Evolutionary conservation across 164 flowering plant genomes (phyloP), one percentile per base, ranked within the genome.

Genomic region (Aristolochia fimbriata): DNA sequence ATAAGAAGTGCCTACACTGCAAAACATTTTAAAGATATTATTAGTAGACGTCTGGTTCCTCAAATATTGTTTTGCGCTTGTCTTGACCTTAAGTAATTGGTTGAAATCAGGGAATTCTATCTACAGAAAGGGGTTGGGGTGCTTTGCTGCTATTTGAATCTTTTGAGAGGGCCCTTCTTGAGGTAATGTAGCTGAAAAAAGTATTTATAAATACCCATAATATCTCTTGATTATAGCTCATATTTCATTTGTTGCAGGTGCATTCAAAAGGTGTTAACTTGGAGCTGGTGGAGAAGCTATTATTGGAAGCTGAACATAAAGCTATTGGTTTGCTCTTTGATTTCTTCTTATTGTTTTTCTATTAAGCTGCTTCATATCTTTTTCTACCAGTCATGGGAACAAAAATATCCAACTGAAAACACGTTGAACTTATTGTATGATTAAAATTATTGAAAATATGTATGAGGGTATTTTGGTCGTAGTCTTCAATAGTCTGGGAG

Each of bases 71-170:
- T 37, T 37, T 37, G 43, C 43, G 8, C 43, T 37, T 7, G 0
- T 10, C 7, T 6, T 37, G 12, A 17, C 22, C 52, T 17, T 49
- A 3, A 4, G 16, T 57, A 59, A 47, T 41, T 67, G 62, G 37
- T 21, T 14, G 24, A 17, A 45, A 61, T 27, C 80, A 91, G 98
- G 98, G 96, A 12, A 83, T 92, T 64, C 84, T 92, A 51, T 87
- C 96, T 48, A 92, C 97, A 51, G 94, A 89, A 78, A 80, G 76
- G 61, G 98, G 98, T 63, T 86, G 83, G 60, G 74, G 69, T 63
- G 79, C 86, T 62, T 37, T 87, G 51, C 59, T 52, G 60, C 73
- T 85, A 30, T 80, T 89, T 71, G 86, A 81, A 70, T 71, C 84
- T 56, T 80, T 80, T 70, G 90, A 86, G 67, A 81, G 77, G 72